Base-by-base conservation (phyloP, 345 rosid genomes). In the Kandelia obovata region DNA sequence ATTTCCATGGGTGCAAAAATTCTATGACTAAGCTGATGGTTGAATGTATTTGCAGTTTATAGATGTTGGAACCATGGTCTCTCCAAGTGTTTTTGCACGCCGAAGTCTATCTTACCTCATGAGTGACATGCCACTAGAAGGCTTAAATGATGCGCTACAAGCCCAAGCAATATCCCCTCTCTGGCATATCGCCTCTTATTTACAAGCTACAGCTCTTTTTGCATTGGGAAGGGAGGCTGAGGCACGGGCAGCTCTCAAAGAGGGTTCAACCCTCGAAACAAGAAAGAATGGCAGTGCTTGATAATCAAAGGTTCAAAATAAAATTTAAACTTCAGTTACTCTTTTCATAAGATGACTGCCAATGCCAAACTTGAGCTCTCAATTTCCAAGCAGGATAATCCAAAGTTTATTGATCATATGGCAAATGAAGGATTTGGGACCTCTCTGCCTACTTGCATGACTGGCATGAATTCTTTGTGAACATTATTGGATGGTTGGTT, bases 171-270 rank as follows among this genome's bases (percentile, higher is more conserved):
- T 83, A 68, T 88, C 90, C 63, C 98, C 94, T 8, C 64, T 82
- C 5, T 92, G 96, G 98, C 84, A 87, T 60, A 82, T 85, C 19
- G 96, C 98, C 39, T 86, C 86, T 69, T 88, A 88, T 81, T 82
- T 92, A 56, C 95, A 88, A 79, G 84, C 96, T 23, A 84, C 68
- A 1, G 91, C 96, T 7, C 96, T 89, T 52, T 69, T 83, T 64
- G 69, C 57, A 61, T 58, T 86, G 64, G 91, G 91, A 64, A 90
- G 72, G 87, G 92, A 88, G 79, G 86, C 73, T 26, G 95, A 92
- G 78, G 89, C 91, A 21, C 85, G 83, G 51, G 72, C 80, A 58
- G 91, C 92, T 66, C 86, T 90, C 35, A 74, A 77, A 56, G 96
- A 92, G 72, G 96, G 88, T 52, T 75, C 92, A 19, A 70, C 84